phyloP scores from a whole-genome alignment of 495 filamentous ascomycete species.

The Neohortaea acidophila region DNA sequence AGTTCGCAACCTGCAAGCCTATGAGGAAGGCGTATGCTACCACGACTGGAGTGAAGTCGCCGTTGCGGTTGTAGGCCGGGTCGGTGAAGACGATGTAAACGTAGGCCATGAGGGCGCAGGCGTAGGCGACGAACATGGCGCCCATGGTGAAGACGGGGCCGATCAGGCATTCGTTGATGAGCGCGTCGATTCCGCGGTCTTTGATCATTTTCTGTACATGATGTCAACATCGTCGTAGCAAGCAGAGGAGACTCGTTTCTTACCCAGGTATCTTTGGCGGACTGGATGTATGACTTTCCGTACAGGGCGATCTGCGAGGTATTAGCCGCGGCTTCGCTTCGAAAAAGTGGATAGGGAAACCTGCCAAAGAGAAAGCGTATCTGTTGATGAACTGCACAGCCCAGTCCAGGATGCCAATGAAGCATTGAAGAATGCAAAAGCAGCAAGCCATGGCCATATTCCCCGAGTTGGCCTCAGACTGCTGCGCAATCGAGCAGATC shows the following conservation, averaged over 20 bases:
- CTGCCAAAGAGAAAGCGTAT: conserved; percentile 87
- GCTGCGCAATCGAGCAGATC: conserved; percentile 55
- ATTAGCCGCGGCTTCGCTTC: too few relatives aligned
- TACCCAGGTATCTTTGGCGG: conserved; percentile 77
- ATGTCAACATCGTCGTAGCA: conserved; percentile 1
- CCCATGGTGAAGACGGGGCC: conserved; percentile 85
- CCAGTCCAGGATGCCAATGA: conserved; percentile 72
- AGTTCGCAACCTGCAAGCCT: conserved; percentile 72
- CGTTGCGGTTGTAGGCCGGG: conserved; percentile 58
- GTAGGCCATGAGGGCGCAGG: conserved; percentile 67
- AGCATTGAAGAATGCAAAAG: conserved; percentile 56
- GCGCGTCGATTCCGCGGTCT: conserved; percentile 75
- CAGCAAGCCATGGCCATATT: conserved; percentile 51
- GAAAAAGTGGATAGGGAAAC: too few relatives aligned
- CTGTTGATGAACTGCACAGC: conserved; percentile 63
- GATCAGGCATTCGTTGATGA: conserved; percentile 81
- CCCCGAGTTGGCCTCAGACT: conserved; percentile 46
- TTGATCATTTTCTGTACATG: conserved; percentile 45
- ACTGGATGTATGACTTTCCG: conserved; percentile 67
- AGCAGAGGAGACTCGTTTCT: conserved; percentile 20
- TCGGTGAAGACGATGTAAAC: conserved; percentile 68
- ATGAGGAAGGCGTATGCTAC: conserved; percentile 75
- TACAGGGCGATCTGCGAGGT: conserved; percentile 85
- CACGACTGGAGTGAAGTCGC: conserved; percentile 58
- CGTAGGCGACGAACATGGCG: conserved; percentile 65